Evolutionary conservation across 106 monocot genomes (phyloP).

Genomic region (Allium sativum): DNA sequence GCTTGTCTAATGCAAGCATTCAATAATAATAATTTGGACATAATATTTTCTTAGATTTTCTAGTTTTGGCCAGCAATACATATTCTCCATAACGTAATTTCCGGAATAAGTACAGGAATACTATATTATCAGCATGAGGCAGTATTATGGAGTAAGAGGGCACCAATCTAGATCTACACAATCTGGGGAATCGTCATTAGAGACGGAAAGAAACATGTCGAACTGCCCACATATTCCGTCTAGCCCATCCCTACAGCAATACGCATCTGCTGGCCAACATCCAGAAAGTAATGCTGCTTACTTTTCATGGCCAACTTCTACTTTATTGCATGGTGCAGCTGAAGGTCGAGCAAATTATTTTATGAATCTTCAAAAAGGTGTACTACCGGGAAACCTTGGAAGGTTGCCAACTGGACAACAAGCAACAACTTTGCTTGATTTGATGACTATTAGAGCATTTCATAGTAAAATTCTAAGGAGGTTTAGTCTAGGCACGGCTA

Average conservation of each 20-base stretch:
- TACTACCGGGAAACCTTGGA: conserved; percentile 61
- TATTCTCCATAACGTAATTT: no score
- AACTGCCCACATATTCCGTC: conserved; percentile 20
- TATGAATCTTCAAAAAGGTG: conserved; percentile 94
- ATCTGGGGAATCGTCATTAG: conserved; percentile 70
- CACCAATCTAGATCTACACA: conserved; percentile 35
- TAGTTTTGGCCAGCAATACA: no score
- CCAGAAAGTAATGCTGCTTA: conserved; percentile 89
- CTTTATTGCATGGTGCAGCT: conserved; percentile 62
- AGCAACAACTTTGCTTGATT: conserved; percentile 86
- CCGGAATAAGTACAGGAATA: background rate
- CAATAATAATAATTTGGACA: no score
- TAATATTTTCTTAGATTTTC: no score
- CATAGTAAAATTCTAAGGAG: conserved; percentile 93
- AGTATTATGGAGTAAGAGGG: conserved; percentile 23
- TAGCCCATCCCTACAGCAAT: conserved; percentile 52
- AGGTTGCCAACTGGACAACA: conserved; percentile 71
- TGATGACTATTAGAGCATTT: conserved; percentile 98
- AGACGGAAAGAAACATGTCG: conserved; percentile 58
- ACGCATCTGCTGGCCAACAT: conserved; percentile 74
- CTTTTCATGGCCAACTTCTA: conserved; percentile 96
- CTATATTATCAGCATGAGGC: conserved; percentile 26
- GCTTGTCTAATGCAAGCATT: no score
- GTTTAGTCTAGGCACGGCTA: conserved; percentile 84
- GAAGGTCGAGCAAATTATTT: conserved; percentile 98